Evolutionary conservation across 108 stramenopile species (phyloP).

Genomic region (Epithemia pelagica): DNA sequence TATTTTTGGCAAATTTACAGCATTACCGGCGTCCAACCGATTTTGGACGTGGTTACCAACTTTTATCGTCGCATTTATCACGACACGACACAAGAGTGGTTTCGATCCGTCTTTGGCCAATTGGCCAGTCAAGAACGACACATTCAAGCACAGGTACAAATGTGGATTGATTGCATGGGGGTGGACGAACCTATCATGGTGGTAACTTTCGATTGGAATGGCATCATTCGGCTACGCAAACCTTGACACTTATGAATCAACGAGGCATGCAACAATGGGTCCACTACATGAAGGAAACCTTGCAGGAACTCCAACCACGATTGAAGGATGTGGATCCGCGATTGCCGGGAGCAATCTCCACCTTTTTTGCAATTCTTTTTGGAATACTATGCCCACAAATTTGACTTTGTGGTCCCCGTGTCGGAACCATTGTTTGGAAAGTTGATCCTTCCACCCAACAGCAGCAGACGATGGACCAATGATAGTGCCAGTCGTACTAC

Average conservation of each 20-base stretch:
- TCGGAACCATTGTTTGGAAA: too few relatives aligned
- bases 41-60: conserved; percentile 12
- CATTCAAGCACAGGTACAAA: conserved; percentile 15
- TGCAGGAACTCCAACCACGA: not conserved
- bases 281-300: conserved; percentile 19
- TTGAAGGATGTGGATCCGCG: not conserved
- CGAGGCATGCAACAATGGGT: conserved; percentile 23
- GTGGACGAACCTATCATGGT: conserved; percentile 21
- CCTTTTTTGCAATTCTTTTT: not conserved
- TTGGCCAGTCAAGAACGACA: conserved; percentile 15
- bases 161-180: conserved; percentile 23
- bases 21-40: conserved; percentile 17
- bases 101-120: conserved; percentile 11
- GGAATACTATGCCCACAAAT: not conserved
- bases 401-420: too few relatives aligned
- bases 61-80: conserved; percentile 22
- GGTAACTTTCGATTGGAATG: conserved; percentile 15
- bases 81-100: conserved; percentile 9
- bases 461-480: too few relatives aligned
- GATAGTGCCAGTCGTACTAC: too few relatives aligned
- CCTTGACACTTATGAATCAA: conserved; percentile 17
- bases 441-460: too few relatives aligned
- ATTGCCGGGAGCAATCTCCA: too few relatives aligned
- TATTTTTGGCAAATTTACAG: conserved; percentile 30
- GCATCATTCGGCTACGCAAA: conserved; percentile 14